Evolutionary conservation across 805 yeast species (phyloP), one percentile per base, ranked within the genome.

Genomic region (Starmerella potacharoeniae): DNA sequence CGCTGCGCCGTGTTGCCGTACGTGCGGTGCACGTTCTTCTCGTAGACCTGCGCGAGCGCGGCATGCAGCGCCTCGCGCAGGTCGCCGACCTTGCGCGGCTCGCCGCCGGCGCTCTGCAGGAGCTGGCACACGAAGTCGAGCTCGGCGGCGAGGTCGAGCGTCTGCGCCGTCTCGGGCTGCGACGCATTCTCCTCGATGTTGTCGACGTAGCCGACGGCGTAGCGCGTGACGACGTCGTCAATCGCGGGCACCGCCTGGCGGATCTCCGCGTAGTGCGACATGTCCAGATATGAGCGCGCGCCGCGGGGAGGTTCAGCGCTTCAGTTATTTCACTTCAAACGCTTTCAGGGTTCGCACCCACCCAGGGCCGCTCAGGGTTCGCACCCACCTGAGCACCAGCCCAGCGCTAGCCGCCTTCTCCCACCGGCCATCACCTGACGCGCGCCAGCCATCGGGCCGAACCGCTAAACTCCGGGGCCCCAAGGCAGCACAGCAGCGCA

Each of bases 141-240:
- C 68, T 91, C 97, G 16, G 74, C 68, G 2, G 77, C 71, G 45
- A 89, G 75, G 66, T 86, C 81, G 46, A 89, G 68, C 61, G 79
- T 82, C 62, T 82, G 84, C 41, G 93, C 83, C 31, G 81, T 73
- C n/a, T 86, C 93, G 34, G 89, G 81, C 68, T 89, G 95, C 60
- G 81, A 83, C 0, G 93, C 87, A 17, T 86, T 75, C 51, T 74
- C 75, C n/a, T 88, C 80, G 17, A 93, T 72, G 71, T 89, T 90
- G 56, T 84, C 83, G 53, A 88, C 67, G 64, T 90, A 93, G 0
- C 98, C 98, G 40, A 84, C 83, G 4, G 95, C 95, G 67, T 93
- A 93, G 58, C 89, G 93, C 0, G 83, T 75, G 77, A 93, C 95
- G 10, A 89, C 80, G 1, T 90, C 83, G 65, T 93, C 98, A 47